Conservation (phyloP, 2,329 filamentous ascomycete genomes). For the Diaporthe amygdali region DNA sequence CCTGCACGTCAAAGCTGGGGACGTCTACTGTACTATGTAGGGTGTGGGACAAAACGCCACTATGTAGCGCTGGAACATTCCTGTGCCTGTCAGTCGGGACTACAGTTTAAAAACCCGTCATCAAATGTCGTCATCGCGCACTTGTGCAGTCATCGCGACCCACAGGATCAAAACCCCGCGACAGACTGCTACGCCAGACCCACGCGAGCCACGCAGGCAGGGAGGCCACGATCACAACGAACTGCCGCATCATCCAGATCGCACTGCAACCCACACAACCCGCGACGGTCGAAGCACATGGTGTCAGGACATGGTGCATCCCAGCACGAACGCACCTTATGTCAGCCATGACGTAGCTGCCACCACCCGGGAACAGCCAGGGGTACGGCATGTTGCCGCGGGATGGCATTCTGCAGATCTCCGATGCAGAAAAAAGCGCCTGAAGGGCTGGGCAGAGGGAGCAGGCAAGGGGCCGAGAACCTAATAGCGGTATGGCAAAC, state of each 20-base stretch:
- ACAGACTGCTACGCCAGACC: no score
- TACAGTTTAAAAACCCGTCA: not conserved
- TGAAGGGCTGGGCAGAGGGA: not conserved
- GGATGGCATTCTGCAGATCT: conserved; percentile 15
- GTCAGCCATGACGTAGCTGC: conserved; percentile 11
- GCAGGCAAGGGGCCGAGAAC: conserved; percentile 4
- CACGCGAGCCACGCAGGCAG: not conserved
- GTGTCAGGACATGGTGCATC: not conserved
- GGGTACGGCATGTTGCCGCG: not conserved
- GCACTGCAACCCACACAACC: not conserved
- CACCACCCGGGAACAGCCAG: not conserved
- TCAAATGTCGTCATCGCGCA: not conserved
- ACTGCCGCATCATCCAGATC: not conserved
- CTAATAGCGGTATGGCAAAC: not conserved
- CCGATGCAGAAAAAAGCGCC: conserved; percentile 2
- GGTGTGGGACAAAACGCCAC: no score
- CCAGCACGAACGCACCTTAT: not conserved
- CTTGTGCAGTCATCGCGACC: not conserved
- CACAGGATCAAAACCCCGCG: not conserved
- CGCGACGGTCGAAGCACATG: not conserved
- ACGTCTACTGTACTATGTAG: not conserved
- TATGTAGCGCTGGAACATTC: not conserved
- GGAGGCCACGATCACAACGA: not conserved
- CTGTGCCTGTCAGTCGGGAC: not conserved
- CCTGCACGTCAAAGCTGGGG: not conserved